Conservation (phyloP, 306 rosid species). For the Notholithocarpus densiflorus region DNA sequence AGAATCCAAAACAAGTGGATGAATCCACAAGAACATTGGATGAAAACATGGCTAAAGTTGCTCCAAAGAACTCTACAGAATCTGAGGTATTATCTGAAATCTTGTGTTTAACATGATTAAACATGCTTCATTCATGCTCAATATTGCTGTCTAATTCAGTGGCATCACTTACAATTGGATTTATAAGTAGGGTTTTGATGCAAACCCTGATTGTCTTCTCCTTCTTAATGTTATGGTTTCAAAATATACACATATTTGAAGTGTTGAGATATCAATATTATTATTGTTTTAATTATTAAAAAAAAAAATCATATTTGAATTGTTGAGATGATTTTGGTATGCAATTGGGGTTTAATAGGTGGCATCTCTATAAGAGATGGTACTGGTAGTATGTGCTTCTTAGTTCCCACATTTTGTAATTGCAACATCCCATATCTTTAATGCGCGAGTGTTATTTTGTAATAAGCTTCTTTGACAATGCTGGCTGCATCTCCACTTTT, state of each 20-base stretch:
- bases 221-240: too few relatives aligned
- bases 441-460: neutral
- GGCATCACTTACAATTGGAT: constrained; percentile 12
- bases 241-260: too few relatives aligned
- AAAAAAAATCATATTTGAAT: neutral
- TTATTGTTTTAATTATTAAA: too few relatives aligned
- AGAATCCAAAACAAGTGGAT: constrained; percentile 64
- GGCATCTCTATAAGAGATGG: neutral
- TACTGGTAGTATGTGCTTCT: neutral
- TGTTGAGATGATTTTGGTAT: neutral
- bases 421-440: neutral
- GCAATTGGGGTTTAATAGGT: neutral
- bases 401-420: neutral
- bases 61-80: constrained; percentile 41
- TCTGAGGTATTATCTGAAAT: constrained; percentile 58
- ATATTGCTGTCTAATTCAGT: neutral
- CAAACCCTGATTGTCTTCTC: too few relatives aligned
- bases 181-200: neutral
- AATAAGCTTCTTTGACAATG: neutral
- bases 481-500: neutral
- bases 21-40: constrained; percentile 58
- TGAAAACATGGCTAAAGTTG: constrained; percentile 52
- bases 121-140: constrained; percentile 1
- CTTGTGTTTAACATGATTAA: constrained; percentile 6
- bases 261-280: too few relatives aligned